phyloP scores from a whole-genome alignment of 139 green algal genomes.

The Edaphochlamys debaryana region DNA sequence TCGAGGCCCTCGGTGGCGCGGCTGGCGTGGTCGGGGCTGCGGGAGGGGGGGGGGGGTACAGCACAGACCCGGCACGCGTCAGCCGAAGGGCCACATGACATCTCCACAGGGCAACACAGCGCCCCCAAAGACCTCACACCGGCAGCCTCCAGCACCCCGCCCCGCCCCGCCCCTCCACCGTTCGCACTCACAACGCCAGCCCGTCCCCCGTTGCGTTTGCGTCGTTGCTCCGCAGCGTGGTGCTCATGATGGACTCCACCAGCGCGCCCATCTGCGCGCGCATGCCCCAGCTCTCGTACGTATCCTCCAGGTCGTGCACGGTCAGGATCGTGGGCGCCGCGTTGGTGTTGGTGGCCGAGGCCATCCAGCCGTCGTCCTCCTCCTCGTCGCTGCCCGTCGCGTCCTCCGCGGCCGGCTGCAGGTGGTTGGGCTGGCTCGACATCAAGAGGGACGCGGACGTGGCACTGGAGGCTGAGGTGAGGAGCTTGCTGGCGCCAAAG shows the following conservation, averaged over 20 bases:
- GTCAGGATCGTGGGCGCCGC: not conserved
- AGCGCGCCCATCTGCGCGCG: constrained; percentile 16
- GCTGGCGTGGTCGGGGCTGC: not conserved
- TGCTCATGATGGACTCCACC: constrained; percentile 27
- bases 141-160: not conserved
- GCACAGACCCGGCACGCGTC: too few relatives aligned
- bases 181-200: not conserved
- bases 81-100: too few relatives aligned
- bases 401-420: too few relatives aligned
- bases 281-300: constrained; percentile 22
- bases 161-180: too few relatives aligned
- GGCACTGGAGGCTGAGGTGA: too few relatives aligned
- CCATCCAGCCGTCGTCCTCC: not conserved
- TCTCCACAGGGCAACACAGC: too few relatives aligned
- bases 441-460: too few relatives aligned
- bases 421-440: too few relatives aligned
- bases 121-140: not conserved
- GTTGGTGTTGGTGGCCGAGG: not conserved
- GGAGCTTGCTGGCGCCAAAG: too few relatives aligned
- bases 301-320: constrained; percentile 28
- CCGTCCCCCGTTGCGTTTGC: not conserved
- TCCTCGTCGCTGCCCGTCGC: too few relatives aligned
- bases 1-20: constrained; percentile 8
- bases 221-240: not conserved
- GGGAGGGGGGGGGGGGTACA: too few relatives aligned